Conservation (phyloP, 805 yeast genomes). For the Metschnikowia sp. region DNA sequence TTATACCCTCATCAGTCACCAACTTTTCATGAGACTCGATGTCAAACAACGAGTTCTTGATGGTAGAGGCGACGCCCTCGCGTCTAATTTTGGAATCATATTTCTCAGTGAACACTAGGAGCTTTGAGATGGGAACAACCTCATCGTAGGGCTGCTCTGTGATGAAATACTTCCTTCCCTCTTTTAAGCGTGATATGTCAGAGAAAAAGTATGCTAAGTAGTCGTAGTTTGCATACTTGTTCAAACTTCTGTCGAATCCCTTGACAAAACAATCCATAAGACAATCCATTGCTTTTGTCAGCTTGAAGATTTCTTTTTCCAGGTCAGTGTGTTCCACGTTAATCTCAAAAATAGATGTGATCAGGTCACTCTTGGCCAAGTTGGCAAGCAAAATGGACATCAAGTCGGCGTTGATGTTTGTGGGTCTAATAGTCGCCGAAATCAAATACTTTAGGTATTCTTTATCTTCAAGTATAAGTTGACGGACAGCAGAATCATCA, state of each 20-base stretch:
- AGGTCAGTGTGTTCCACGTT: slow-evolving; percentile 33
- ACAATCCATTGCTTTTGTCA: slow-evolving; percentile 64
- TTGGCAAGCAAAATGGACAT: slow-evolving; percentile 83
- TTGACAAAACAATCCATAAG: slow-evolving; percentile 86
- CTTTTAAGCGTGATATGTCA: slow-evolving; percentile 73
- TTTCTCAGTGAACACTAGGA: slow-evolving; percentile 78
- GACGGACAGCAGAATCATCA: slow-evolving; percentile 63
- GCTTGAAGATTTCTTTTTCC: slow-evolving; percentile 48
- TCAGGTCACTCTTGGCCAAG: slow-evolving; percentile 71
- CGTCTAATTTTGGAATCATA: slow-evolving; percentile 77
- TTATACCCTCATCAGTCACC: slow-evolving; percentile 58
- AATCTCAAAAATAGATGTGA: slow-evolving; percentile 49
- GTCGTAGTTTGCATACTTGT: slow-evolving; percentile 72
- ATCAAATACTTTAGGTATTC: slow-evolving; percentile 49
- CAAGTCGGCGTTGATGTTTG: slow-evolving; percentile 70
- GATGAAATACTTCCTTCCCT: slow-evolving; percentile 76
- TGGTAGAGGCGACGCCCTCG: slow-evolving; percentile 89
- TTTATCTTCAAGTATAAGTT: slow-evolving; percentile 61
- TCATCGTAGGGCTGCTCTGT: slow-evolving; percentile 69
- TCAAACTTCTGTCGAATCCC: slow-evolving; percentile 70
- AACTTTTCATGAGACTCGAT: slow-evolving; percentile 60
- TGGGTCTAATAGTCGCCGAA: slow-evolving; percentile 48
- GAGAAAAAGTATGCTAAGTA: slow-evolving; percentile 86
- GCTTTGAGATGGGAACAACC: slow-evolving; percentile 76
- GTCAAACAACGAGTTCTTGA: slow-evolving; percentile 86